Percentiles rank a stretch among this genome's conserved stretches.
These are phyloP conservation scores for Psophocarpus tetragonolobus DNA, from an alignment of 306 rosid genomes.

Conservation along the genomic window DNA sequence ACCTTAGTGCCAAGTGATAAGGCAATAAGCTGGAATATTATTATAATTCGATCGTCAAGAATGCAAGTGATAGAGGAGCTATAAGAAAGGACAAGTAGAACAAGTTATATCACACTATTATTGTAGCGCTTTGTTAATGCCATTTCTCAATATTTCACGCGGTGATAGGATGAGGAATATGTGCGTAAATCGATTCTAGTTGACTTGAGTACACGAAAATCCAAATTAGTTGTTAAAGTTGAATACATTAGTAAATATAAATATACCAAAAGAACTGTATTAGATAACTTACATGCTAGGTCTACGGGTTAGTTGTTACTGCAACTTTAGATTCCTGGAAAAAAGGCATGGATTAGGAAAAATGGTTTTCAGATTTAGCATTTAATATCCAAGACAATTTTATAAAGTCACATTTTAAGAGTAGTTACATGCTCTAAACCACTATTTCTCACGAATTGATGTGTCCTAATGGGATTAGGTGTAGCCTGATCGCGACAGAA, in stretches of 20 bases:
- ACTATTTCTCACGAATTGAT: conserved; percentile 12
- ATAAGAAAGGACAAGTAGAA: conserved; percentile 38
- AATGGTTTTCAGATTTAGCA: neutral
- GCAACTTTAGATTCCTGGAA: conserved; percentile 24
- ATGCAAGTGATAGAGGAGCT: conserved; percentile 28
- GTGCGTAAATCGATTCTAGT: conserved; percentile 10
- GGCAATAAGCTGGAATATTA: conserved; percentile 40
- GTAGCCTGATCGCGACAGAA: conserved; percentile 18
- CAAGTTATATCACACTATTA: conserved; percentile 29
- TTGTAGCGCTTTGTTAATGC: neutral
- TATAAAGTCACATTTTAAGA: conserved; percentile 23
- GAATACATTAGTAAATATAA: conserved; percentile 26
- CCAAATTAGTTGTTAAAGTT: conserved; percentile 46
- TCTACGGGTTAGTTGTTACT: conserved; percentile 31
- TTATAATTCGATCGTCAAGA: conserved; percentile 27
- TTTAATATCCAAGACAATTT: neutral
- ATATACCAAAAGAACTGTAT: conserved; percentile 10
- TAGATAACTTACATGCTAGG: conserved; percentile 29
- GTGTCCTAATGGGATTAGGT: conserved; percentile 44
- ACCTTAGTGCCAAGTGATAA: conserved; percentile 32
- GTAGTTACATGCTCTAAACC: conserved; percentile 17
- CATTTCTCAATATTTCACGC: conserved; percentile 9
- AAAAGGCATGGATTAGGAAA: conserved; percentile 36
- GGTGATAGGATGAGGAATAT: conserved; percentile 24
- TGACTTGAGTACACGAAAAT: conserved; percentile 53